A percentile compares a stretch with the other conserved stretches of the same genome.
These are phyloP conservation scores for Thinopyrum elongatum DNA, from an alignment of 176 grass and related monocot species.

Conservation along the genomic window DNA sequence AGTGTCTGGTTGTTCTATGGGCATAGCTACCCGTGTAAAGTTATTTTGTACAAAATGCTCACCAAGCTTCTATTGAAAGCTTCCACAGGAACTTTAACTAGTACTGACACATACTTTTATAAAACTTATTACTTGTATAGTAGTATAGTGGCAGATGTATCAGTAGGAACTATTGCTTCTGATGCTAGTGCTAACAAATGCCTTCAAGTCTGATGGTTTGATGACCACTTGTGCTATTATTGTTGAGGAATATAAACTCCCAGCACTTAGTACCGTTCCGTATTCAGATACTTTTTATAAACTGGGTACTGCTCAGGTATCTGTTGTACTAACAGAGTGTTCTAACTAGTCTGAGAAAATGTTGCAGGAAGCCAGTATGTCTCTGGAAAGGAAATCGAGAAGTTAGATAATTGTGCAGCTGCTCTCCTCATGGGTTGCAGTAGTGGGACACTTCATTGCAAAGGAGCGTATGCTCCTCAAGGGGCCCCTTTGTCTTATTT, in stretches of 20 bases:
- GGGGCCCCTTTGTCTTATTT: slow-evolving; percentile 82
- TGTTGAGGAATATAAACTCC: neutral
- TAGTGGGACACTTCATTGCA: slow-evolving; percentile 64
- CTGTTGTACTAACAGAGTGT: neutral
- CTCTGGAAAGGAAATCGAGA: slow-evolving; percentile 69
- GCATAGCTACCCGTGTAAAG: neutral
- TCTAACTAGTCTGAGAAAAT: slow-evolving; percentile 14
- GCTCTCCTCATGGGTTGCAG: slow-evolving; percentile 97
- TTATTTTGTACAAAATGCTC: slow-evolving; percentile 20
- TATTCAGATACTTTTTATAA: neutral
- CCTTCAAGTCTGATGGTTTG: neutral
- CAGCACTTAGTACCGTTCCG: neutral
- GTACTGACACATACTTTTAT: neutral
- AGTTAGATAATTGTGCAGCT: slow-evolving; percentile 67
- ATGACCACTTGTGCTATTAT: neutral
- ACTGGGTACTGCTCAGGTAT: neutral
- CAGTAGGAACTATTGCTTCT: slow-evolving; percentile 7
- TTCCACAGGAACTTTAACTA: neutral
- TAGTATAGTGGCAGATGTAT: neutral
- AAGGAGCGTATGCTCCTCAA: slow-evolving; percentile 70
- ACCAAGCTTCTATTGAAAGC: neutral
- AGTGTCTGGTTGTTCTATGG: neutral
- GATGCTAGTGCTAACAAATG: neutral
- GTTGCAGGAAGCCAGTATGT: slow-evolving; percentile 84
- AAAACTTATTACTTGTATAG: neutral